Conservation (phyloP, 2,329 filamentous ascomycete species). For the Paecilomyces variotii region DNA sequence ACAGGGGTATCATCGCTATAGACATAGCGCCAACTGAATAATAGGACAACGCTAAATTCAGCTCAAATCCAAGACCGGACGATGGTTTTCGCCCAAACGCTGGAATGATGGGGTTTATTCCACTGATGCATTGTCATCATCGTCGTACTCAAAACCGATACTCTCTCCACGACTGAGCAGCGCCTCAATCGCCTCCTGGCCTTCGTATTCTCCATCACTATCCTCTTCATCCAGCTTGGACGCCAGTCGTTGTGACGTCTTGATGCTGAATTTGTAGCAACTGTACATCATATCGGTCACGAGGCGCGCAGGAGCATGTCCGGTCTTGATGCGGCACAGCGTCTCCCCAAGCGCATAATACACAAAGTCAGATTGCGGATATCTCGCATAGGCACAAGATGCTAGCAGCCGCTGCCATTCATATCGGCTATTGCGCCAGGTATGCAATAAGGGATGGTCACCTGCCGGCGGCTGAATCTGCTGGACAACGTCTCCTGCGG, state of each 20-base stretch:
- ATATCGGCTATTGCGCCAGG: slow-evolving; percentile 23
- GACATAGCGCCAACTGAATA: background rate
- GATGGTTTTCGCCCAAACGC: background rate
- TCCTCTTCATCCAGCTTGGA: slow-evolving; percentile 12
- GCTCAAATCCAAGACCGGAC: background rate
- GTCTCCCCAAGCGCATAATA: slow-evolving; percentile 26
- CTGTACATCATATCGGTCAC: slow-evolving; percentile 20
- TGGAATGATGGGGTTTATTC: slow-evolving; percentile 9
- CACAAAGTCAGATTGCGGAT: slow-evolving; percentile 14
- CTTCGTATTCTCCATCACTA: slow-evolving; percentile 19
- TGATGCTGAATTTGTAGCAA: slow-evolving; percentile 25
- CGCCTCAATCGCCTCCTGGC: slow-evolving; percentile 21
- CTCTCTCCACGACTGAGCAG: slow-evolving; percentile 7
- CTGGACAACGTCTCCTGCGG: slow-evolving; percentile 20
- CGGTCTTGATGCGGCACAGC: slow-evolving; percentile 26
- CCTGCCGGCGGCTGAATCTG: slow-evolving; percentile 22
- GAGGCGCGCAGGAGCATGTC: slow-evolving; percentile 14
- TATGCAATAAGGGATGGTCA: slow-evolving; percentile 25
- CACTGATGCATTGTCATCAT: slow-evolving; percentile 17
- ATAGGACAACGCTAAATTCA: background rate
- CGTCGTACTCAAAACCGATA: slow-evolving; percentile 12
- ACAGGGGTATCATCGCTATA: background rate
- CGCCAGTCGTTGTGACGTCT: slow-evolving; percentile 18
- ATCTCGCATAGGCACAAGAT: slow-evolving; percentile 26
- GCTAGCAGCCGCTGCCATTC: slow-evolving; percentile 31